phyloP scores from a whole-genome alignment of 345 rosid genomes.

The Leavenworthia alabamica region DNA sequence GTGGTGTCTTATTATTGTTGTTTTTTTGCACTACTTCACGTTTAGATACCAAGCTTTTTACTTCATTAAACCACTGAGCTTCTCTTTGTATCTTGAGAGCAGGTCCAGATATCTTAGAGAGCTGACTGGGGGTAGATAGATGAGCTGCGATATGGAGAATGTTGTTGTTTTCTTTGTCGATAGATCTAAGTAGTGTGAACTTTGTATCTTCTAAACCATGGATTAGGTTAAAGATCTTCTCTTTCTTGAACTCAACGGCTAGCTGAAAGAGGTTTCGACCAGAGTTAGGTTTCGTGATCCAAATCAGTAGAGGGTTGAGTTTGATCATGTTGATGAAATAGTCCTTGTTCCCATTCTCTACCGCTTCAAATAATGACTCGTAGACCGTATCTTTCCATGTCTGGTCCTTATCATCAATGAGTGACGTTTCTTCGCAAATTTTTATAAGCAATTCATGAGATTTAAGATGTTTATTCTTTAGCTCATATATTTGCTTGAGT shows the following conservation, averaged over 20 bases:
- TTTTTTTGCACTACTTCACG: not conserved
- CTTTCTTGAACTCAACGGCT: conserved; percentile 9
- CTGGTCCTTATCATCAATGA: too few relatives aligned
- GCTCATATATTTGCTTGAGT: not conserved
- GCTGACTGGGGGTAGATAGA: not conserved
- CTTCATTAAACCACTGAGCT: conserved; percentile 5
- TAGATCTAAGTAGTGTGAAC: not conserved
- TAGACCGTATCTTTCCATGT: not conserved
- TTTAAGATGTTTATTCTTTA: not conserved
- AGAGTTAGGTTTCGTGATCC: not conserved
- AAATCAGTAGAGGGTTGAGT: not conserved
- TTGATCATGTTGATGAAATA: not conserved
- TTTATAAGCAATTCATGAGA: not conserved
- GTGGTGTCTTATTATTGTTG: not conserved
- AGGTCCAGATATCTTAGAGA: conserved; percentile 7
- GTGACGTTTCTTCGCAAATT: not conserved
- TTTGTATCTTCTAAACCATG: not conserved
- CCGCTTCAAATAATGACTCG: not conserved
- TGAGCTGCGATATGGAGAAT: conserved; percentile 11
- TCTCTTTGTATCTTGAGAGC: conserved; percentile 21
- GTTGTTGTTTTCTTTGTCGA: not conserved
- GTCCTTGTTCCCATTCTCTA: not conserved
- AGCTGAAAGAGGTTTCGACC: conserved; percentile 7
- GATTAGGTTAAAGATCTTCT: not conserved
- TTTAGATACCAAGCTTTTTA: not conserved